Evolutionary conservation across 352 stramenopile genomes (phyloP).

Genomic region (Pythium aristosporum): DNA sequence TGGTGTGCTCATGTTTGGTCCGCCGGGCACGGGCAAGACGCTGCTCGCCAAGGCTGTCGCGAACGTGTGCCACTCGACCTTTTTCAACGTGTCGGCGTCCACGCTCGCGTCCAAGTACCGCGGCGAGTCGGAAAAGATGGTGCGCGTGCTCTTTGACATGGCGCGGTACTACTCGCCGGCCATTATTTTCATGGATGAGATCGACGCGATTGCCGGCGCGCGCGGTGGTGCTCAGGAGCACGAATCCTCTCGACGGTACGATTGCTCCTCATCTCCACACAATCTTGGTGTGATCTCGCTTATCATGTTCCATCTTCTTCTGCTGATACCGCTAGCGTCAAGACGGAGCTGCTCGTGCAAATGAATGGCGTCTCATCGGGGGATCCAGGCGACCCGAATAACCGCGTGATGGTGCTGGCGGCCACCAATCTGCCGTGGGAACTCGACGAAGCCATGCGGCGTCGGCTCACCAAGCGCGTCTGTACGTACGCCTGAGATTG

Average conservation of each 20-base stretch:
- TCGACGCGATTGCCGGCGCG: conserved; percentile 91
- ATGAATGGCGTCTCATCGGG: conserved; percentile 93
- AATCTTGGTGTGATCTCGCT: background rate
- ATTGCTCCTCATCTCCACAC: background rate
- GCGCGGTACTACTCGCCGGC: conserved; percentile 95
- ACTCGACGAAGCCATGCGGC: conserved; percentile 88
- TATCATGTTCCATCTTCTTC: too few species aligned
- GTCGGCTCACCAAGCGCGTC: conserved; percentile 93
- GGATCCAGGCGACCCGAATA: conserved; percentile 32
- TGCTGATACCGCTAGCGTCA: conserved; percentile 74
- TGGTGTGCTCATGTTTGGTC: conserved; percentile 85
- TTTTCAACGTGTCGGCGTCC: conserved; percentile 97
- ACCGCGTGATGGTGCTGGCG: conserved; percentile 87
- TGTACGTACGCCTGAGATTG: conserved; percentile 9
- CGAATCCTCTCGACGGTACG: conserved; percentile 75
- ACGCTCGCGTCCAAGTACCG: conserved; percentile 93
- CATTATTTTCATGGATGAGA: conserved; percentile 99
- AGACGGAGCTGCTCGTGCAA: conserved; percentile 97
- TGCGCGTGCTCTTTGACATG: conserved; percentile 98
- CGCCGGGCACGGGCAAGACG: conserved; percentile 99
- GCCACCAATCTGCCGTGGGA: conserved; percentile 94
- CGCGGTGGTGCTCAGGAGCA: conserved; percentile 77
- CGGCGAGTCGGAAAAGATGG: conserved; percentile 95
- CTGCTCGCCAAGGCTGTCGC: conserved; percentile 99
- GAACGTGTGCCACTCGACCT: conserved; percentile 98